Base-by-base conservation (phyloP, 2,329 filamentous ascomycete species). In the Cordyceps farinosa region DNA sequence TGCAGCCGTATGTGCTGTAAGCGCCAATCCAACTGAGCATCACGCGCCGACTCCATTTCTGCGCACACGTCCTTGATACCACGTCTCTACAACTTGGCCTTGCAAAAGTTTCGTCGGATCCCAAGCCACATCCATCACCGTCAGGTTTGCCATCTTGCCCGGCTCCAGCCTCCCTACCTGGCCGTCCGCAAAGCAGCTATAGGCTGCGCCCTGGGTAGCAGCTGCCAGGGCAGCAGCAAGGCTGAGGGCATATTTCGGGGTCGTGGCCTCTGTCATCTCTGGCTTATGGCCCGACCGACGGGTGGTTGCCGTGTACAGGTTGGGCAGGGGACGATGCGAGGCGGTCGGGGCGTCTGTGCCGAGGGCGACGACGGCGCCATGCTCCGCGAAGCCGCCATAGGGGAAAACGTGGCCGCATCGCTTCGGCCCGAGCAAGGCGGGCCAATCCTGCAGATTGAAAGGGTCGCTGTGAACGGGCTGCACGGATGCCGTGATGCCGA, bases 401-500 rank as follows among this genome's bases (percentile, higher is more conserved):
- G 84, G 82, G 68, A 87, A 87, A 0, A 84, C 84, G 27, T 84
- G 77, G 61, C 74, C 76, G 69, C 83, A 81, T 9, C 84, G 77
- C 45, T 82, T 73, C 36, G 69, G 66, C 0, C 84, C 85, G 3
- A 87, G 71, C 10, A 87, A 75, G 2, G 30, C 29, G 1, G 83
- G 83, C 84, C 84, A 87, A 0, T 82, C 83, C 29, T 78, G 75
- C 22, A 87, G 73, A 64, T 86, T 84, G 0, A 83, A 80, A 5
- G 84, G 84, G 67, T 82, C 80, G 0, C 81, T 77, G 64, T 85
- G 83, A 3, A 85, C 82, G 0, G 83, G 81, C 66, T 85, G 82
- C 34, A 85, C 77, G 3, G 80, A 83, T 0, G 83, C 83, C 5
- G 82, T 85, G 72, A 88, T 83, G 52, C 85, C 84, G 1, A 85